Percentiles rank a stretch among this genome's conserved stretches.
These are phyloP conservation scores for Ramaria rubella DNA, from an alignment of 768 basidiomycete genomes.

Conservation along the genomic window DNA sequence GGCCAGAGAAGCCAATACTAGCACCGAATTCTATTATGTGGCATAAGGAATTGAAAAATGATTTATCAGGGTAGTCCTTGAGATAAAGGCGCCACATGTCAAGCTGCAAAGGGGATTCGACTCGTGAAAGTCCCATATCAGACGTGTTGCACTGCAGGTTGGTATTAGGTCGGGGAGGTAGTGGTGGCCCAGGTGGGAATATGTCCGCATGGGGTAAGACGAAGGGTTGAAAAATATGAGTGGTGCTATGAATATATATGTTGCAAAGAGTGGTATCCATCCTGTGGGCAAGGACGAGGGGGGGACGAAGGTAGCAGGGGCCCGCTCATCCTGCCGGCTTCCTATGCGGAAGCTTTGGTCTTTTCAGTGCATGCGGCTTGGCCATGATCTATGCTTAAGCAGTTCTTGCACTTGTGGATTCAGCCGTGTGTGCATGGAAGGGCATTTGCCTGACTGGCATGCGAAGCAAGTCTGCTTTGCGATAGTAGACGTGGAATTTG, in stretches of 20 bases:
- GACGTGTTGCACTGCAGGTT: constrained; percentile 7
- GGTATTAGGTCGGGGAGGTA: constrained; percentile 8
- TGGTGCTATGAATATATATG: too few species aligned
- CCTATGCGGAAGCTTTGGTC: neutral
- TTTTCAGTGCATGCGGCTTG: neutral
- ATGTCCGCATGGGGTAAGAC: neutral
- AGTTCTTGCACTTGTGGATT: neutral
- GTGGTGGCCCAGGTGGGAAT: constrained; percentile 1
- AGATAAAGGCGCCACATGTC: constrained; percentile 6
- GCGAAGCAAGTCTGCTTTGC: neutral
- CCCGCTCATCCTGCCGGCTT: neutral
- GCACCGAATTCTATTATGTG: constrained; percentile 13
- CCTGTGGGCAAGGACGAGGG: constrained; percentile 1
- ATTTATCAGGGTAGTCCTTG: constrained; percentile 9
- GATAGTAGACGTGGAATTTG: neutral
- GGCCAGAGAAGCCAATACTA: constrained; percentile 7
- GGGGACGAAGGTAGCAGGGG: neutral
- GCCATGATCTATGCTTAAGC: neutral
- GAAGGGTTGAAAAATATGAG: neutral
- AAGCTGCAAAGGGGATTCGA: neutral
- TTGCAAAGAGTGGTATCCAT: too few species aligned
- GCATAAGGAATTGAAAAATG: constrained; percentile 8
- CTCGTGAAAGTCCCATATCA: neutral
- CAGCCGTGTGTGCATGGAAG: neutral
- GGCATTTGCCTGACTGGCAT: neutral